Evolutionary conservation across 331 rosid genomes (phyloP).

Genomic region (Erythrophleum ivorense): DNA sequence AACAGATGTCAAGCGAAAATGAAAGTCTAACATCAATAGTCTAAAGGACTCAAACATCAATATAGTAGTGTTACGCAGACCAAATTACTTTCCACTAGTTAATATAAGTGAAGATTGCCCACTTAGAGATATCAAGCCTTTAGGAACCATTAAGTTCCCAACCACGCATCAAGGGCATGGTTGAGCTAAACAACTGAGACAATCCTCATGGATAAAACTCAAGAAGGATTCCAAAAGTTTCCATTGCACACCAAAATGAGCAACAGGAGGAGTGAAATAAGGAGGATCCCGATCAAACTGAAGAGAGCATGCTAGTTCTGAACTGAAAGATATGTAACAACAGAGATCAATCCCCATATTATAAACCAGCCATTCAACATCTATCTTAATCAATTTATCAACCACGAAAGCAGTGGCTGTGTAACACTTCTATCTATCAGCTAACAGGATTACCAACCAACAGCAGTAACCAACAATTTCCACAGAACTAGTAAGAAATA

Average conservation of each 20-base stretch:
- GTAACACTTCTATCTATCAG: no score
- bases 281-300: no score
- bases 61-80: neutral
- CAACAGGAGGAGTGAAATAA: neutral
- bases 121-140: no score
- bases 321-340: no score
- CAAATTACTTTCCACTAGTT: constrained; percentile 12
- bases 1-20: constrained; percentile 14
- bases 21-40: neutral
- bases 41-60: constrained; percentile 2
- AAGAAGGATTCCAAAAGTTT: neutral
- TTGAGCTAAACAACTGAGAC: neutral
- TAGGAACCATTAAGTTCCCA: no score
- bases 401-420: no score
- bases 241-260: neutral
- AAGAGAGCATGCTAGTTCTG: no score
- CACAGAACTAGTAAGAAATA: neutral
- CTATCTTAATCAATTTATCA: no score
- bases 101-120: neutral
- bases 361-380: no score
- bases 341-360: no score
- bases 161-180: neutral
- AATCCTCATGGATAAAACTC: no score
- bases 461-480: neutral
- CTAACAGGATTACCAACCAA: neutral